phyloP scores from a whole-genome alignment of 768 basidiomycete species.

The Rickenella mellea region DNA sequence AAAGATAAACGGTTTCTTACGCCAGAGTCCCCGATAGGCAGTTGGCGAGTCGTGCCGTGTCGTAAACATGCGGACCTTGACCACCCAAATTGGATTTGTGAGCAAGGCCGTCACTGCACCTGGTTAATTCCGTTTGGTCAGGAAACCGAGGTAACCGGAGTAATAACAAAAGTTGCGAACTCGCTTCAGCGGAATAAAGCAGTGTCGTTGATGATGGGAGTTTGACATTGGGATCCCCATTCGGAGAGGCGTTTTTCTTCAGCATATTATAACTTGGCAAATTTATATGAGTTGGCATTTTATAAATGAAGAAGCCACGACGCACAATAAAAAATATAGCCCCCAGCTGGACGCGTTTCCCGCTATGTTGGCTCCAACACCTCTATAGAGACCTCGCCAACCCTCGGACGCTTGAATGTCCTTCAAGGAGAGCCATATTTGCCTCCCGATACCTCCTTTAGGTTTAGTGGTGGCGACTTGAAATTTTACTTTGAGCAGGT shows the following conservation, averaged over 20 bases:
- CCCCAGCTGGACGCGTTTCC: slow-evolving; percentile 98
- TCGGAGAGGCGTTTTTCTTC: slow-evolving; percentile 62
- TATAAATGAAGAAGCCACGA: slow-evolving; percentile 11
- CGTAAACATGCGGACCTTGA: slow-evolving; percentile 95
- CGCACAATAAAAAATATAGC: slow-evolving; percentile 94
- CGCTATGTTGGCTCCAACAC: slow-evolving; percentile 81
- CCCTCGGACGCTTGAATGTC: slow-evolving; percentile 71
- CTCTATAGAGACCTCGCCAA: slow-evolving; percentile 82
- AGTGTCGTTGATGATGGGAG: slow-evolving; percentile 76
- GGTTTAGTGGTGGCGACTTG: slow-evolving; percentile 73
- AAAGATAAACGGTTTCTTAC: slow-evolving; percentile 33
- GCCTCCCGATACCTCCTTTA: slow-evolving; percentile 50
- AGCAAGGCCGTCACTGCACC: slow-evolving; percentile 89
- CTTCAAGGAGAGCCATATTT: slow-evolving; percentile 67
- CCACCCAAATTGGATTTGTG: slow-evolving; percentile 97
- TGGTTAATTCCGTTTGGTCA: slow-evolving; percentile 20
- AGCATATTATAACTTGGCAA: slow-evolving; percentile 82
- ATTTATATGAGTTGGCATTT: background rate
- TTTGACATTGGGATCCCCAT: slow-evolving; percentile 52
- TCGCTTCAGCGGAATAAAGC: slow-evolving; percentile 89
- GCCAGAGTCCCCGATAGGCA: slow-evolving; percentile 73
- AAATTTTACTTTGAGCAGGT: slow-evolving; percentile 88
- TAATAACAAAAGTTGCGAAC: slow-evolving; percentile 46
- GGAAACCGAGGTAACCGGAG: slow-evolving; percentile 4
- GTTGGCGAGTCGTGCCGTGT: slow-evolving; percentile 53